A percentile compares a stretch with the other conserved stretches of the same genome.
phyloP scores from a whole-genome alignment of 2,329 filamentous ascomycete species.

The Diaporthe citrichinensis region DNA sequence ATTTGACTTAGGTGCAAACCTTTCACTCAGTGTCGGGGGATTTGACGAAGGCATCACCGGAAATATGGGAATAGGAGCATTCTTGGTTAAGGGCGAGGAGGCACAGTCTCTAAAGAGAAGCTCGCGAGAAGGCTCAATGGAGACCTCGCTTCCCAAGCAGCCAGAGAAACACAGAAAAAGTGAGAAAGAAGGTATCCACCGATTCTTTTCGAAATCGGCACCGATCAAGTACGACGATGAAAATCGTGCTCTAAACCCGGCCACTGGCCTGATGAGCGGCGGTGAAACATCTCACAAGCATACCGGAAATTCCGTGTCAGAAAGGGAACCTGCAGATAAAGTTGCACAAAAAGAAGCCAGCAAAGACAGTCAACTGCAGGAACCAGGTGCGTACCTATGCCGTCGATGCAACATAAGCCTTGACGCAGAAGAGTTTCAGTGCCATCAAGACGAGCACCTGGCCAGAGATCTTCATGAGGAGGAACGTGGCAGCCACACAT shows the following conservation, averaged over 20 bases:
- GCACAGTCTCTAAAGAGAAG: conserved; percentile 66
- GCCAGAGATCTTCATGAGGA: conserved; percentile 85
- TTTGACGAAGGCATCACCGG: conserved; percentile 90
- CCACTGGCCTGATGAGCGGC: conserved; percentile 44
- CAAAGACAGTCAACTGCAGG: conserved; percentile 50
- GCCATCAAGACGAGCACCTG: conserved; percentile 95
- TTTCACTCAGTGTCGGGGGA: conserved; percentile 89
- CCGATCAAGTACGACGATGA: conserved; percentile 43
- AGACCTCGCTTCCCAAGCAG: conserved; percentile 50
- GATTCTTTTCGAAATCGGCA: conserved; percentile 65
- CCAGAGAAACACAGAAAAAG: conserved; percentile 60
- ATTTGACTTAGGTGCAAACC: conserved; percentile 66
- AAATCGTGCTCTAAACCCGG: conserved; percentile 50
- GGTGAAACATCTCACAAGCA: conserved; percentile 46
- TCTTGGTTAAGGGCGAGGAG: conserved; percentile 83
- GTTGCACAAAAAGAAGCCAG: conserved; percentile 43
- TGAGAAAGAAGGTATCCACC: conserved; percentile 66
- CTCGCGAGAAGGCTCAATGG: conserved; percentile 47
- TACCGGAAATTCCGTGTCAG: conserved; percentile 27
- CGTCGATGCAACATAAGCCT: conserved; percentile 76
- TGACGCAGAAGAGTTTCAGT: conserved; percentile 71
- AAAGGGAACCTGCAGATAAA: conserved; percentile 38
- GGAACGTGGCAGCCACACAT: conserved; percentile 66
- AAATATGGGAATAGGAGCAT: conserved; percentile 88
- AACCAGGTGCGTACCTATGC: conserved; percentile 65